Conservation (phyloP, 202 grass and related monocot genomes). For the Tripidium arundinaceum region DNA sequence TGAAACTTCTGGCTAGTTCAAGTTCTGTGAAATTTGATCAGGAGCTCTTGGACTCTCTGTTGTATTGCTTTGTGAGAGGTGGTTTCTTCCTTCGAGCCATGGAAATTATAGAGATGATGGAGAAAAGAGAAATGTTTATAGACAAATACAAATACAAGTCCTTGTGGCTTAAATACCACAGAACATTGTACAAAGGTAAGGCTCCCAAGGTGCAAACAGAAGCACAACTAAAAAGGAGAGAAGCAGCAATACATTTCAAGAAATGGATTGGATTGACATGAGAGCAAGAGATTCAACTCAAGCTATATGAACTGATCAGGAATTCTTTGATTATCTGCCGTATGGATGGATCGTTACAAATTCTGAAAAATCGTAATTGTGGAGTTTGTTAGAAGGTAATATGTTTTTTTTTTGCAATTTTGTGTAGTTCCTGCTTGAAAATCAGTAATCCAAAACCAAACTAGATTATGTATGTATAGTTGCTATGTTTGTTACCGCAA, state of each 20-base stretch:
- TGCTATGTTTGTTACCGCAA: not conserved
- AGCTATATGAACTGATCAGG: not conserved
- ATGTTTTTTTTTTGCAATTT: not conserved
- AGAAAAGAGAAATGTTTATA: constrained; percentile 66
- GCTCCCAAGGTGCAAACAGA: constrained; percentile 80
- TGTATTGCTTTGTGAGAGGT: constrained; percentile 96
- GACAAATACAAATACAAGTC: constrained; percentile 93
- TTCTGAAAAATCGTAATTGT: not conserved
- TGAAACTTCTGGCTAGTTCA: constrained; percentile 71
- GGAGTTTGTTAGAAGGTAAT: constrained; percentile 8
- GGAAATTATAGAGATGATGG: constrained; percentile 94
- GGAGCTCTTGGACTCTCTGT: constrained; percentile 79
- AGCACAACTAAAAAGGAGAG: constrained; percentile 82
- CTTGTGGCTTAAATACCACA: constrained; percentile 94
- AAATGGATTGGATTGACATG: constrained; percentile 84
- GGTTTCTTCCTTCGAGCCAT: constrained; percentile 94
- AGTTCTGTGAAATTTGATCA: constrained; percentile 74
- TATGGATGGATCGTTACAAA: constrained; percentile 19
- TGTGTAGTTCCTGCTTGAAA: not conserved
- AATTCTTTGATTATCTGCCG: not conserved
- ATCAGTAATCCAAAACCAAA: not conserved
- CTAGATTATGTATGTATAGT: constrained; percentile 1
- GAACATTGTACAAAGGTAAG: constrained; percentile 72
- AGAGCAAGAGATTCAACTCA: constrained; percentile 10
- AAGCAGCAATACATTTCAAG: constrained; percentile 75